Percentiles rank a stretch among this genome's conserved stretches.
Evolutionary conservation across 306 rosid genomes (phyloP).

Genomic region (Inga laurina): DNA sequence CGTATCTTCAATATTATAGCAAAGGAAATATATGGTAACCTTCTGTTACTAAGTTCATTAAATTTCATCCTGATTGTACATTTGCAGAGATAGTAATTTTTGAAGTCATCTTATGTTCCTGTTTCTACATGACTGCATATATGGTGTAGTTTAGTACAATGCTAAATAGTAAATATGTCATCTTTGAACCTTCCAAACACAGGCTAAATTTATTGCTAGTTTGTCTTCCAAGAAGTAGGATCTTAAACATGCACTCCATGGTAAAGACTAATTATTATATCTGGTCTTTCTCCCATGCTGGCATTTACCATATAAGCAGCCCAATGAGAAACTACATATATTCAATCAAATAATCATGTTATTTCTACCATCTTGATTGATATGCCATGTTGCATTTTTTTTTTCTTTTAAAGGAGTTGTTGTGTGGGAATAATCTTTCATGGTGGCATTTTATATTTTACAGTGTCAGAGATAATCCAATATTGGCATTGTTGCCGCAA

Average conservation of each 20-base stretch:
- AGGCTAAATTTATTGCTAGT: neutral
- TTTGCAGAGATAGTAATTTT: slow-evolving; percentile 17
- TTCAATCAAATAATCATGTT: neutral
- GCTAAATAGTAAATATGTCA: neutral
- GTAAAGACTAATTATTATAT: neutral
- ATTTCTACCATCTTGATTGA: slow-evolving; percentile 22
- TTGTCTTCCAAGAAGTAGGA: neutral
- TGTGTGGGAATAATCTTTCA: neutral
- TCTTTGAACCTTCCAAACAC: neutral
- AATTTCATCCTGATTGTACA: neutral
- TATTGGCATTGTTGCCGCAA: slow-evolving; percentile 1
- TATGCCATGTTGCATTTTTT: neutral
- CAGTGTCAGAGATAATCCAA: slow-evolving; percentile 11
- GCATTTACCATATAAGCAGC: slow-evolving; percentile 4
- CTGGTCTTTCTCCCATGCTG: neutral
- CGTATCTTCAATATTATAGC: slow-evolving; percentile 49
- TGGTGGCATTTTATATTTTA: slow-evolving; percentile 17
- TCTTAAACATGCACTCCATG: neutral
- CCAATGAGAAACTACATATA: neutral
- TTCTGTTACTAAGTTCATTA: slow-evolving; percentile 15
- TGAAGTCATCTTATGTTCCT: slow-evolving; percentile 23
- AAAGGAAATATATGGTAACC: slow-evolving; percentile 48
- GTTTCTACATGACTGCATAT: slow-evolving; percentile 7
- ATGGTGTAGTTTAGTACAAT: neutral
- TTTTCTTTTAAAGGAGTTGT: neutral